Evolutionary conservation across 164 flowering plant genomes (phyloP).

Genomic region (Nelumbo lutea): DNA sequence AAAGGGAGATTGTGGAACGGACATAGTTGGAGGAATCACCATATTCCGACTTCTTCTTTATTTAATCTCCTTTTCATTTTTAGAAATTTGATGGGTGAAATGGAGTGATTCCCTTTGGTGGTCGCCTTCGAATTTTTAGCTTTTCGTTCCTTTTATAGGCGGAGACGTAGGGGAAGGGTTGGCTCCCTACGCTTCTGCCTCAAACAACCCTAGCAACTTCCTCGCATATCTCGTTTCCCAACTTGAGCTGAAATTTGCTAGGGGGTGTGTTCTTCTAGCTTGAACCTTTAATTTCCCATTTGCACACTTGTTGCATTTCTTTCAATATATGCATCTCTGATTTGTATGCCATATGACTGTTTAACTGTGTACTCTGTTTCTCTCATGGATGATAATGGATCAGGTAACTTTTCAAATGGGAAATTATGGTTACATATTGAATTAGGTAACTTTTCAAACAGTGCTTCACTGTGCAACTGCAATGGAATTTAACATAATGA

Average conservation of each 20-base stretch:
- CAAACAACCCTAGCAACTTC: neutral
- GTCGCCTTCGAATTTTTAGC: slow-evolving; percentile 14
- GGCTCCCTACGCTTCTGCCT: neutral
- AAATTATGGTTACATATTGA: too few species aligned
- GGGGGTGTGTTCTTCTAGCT: neutral
- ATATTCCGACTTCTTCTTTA: neutral
- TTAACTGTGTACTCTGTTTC: neutral
- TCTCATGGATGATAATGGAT: neutral
- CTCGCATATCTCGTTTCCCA: too few species aligned
- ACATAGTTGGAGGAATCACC: neutral
- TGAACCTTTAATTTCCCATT: neutral
- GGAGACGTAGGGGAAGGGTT: slow-evolving; percentile 11
- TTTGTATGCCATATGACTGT: neutral
- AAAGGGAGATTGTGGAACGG: neutral
- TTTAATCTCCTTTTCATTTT: neutral
- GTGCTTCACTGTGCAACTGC: too few species aligned
- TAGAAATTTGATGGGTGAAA: slow-evolving; percentile 13
- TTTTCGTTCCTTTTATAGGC: slow-evolving; percentile 22
- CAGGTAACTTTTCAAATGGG: neutral
- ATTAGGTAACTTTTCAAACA: too few species aligned
- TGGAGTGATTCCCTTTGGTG: slow-evolving; percentile 15
- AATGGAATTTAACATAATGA: too few species aligned
- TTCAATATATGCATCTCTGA: neutral
- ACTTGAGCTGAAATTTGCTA: neutral
- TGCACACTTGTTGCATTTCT: neutral